Base-by-base conservation (phyloP, 1,284 basidiomycete species). In the Pulchroboletus neoregius region DNA sequence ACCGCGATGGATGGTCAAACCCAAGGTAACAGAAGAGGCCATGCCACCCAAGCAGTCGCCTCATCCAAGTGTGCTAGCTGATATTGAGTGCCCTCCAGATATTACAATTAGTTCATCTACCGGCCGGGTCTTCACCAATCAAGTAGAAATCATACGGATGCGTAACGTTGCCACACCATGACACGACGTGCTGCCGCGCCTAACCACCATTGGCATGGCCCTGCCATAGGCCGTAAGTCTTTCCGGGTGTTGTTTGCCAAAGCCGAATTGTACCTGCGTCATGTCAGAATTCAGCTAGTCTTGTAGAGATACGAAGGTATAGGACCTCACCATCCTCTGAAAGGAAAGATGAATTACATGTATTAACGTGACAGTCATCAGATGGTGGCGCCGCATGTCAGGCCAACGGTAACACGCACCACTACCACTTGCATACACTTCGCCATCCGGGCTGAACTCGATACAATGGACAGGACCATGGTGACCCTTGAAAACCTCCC, bases 381-480 rank as follows among this genome's bases (percentile, higher is more conserved):
- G 38, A 45, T 27, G 28, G 27, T 39, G 45, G 28, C 41, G 36
- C 18, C 28, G 11, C 3, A 48, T 26, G 43, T 6, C 43, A 50
- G 34, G 39, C 40, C 44, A 46, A 53, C 20, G 23, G 50, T 36
- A 46, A 48, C 30, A 79, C 84, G 71, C 65, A 84, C 93, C 95
- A 58, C 89, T 93, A 42, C 95, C 96, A 61, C 90, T 94, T 18
- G 95, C 95, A 63, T 92, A 98, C 72, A 97, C 80, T 73, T 99
- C 94, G n/a, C 95, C 96, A 66, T 99, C 95, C 0, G 95, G 96
- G 62, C 87, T 91, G 70, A 89, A 99, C 56, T 89, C 86, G 33
- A 96, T 89, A 50, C 88, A 91, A 60, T 96, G 92, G 10, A 96
- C 95, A 11, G 95, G 94, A 12, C 95, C 95, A 65, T 99, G 95